These are phyloP conservation scores for Monilinia laxa DNA, from an alignment of 2,329 filamentous ascomycete genomes.

Conservation along the genomic window DNA sequence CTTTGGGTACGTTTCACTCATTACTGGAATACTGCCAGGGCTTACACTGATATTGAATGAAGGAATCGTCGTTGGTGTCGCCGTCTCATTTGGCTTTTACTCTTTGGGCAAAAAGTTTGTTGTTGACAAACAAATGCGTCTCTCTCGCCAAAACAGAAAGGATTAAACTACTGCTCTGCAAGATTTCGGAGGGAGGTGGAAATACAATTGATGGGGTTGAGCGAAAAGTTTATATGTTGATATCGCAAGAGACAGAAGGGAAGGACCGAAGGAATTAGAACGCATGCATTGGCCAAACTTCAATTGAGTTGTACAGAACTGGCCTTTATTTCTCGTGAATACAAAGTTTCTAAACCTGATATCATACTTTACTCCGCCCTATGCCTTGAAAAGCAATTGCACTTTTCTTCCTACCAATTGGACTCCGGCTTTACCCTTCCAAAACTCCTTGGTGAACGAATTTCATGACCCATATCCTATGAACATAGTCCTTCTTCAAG, in stretches of 20 bases:
- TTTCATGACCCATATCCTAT: conserved; percentile 13
- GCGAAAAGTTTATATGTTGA: conserved; percentile 3
- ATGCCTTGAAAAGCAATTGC: neutral
- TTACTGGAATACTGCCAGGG: conserved; percentile 21
- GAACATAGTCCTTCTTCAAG: conserved; percentile 46
- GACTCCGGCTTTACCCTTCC: conserved; percentile 25
- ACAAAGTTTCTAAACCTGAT: conserved; percentile 24
- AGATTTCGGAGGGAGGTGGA: conserved; percentile 8
- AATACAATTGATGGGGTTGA: conserved; percentile 22
- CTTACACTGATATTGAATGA: conserved; percentile 27
- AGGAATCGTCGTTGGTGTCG: conserved; percentile 84
- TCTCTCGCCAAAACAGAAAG: conserved; percentile 62
- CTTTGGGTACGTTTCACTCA: conserved; percentile 68
- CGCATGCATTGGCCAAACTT: conserved; percentile 15
- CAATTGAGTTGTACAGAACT: conserved; percentile 23
- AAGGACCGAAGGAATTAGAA: conserved; percentile 19
- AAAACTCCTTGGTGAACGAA: conserved; percentile 31
- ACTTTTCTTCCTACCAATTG: conserved; percentile 8
- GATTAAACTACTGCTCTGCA: conserved; percentile 33
- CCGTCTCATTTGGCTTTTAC: conserved; percentile 78
- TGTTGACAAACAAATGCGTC: conserved; percentile 89
- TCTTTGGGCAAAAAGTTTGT: conserved; percentile 78
- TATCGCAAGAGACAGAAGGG: conserved; percentile 6
- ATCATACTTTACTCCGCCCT: conserved; percentile 1
- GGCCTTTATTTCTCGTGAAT: conserved; percentile 31